phyloP scores from a whole-genome alignment of 331 rosid species.

The Pyrus hybrid region DNA sequence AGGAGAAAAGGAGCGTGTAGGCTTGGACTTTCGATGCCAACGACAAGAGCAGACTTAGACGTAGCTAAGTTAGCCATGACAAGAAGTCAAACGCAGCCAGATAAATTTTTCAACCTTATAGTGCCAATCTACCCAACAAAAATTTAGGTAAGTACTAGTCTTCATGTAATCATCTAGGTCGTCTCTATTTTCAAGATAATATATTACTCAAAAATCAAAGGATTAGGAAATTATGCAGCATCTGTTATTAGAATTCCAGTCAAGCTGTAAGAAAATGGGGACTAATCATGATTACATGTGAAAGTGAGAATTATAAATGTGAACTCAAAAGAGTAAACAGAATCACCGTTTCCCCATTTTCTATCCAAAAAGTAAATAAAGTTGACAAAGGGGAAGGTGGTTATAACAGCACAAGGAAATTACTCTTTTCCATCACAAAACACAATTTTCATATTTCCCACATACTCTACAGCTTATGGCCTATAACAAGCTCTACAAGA shows the following conservation, averaged over 20 bases:
- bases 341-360: not conserved
- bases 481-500: constrained; percentile 53
- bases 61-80: not conserved
- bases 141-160: not conserved
- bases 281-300: not conserved
- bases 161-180: not conserved
- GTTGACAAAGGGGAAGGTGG: not conserved
- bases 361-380: not conserved
- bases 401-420: too few relatives aligned
- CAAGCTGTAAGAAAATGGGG: not conserved
- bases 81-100: not conserved
- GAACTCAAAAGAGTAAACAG: not conserved
- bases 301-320: not conserved
- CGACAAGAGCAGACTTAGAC: too few relatives aligned
- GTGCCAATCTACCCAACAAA: not conserved
- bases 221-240: not conserved
- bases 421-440: constrained; percentile 35
- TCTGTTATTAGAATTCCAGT: not conserved
- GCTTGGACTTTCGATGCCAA: too few relatives aligned
- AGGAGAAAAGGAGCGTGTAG: too few relatives aligned
- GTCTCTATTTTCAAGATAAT: not conserved
- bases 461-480: constrained; percentile 38
- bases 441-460: constrained; percentile 36
- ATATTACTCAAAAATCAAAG: not conserved
- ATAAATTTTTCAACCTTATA: not conserved